These are phyloP conservation scores for Teratosphaeriaceae sp. DNA, from an alignment of 2,329 filamentous ascomycete species.

Conservation along the genomic window DNA sequence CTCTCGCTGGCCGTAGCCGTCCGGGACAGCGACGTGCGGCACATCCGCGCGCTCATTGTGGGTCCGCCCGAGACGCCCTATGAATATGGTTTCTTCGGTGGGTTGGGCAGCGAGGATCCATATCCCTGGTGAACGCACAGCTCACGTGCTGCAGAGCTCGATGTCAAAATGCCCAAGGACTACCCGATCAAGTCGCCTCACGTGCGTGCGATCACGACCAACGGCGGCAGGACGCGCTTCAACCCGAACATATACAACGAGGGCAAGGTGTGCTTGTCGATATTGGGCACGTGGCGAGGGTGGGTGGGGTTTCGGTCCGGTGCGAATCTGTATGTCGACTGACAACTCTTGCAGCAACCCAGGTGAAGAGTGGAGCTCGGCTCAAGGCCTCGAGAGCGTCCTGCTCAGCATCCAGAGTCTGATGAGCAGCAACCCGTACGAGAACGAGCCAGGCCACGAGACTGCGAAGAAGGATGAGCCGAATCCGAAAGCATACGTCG, in stretches of 20 bases:
- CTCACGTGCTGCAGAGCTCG: conserved; percentile 39
- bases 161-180: conserved; percentile 48
- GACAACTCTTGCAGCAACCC: conserved; percentile 54
- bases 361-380: conserved; percentile 93
- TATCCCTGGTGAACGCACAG: background rate
- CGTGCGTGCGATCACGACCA: conserved; percentile 72
- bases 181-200: conserved; percentile 65
- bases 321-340: background rate
- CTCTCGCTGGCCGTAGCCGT: conserved; percentile 84
- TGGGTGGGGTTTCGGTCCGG: background rate
- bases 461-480: conserved; percentile 38
- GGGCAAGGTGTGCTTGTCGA: conserved; percentile 84
- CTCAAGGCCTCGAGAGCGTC: conserved; percentile 90
- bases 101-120: too few relatives aligned
- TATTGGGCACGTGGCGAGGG: conserved; percentile 69
- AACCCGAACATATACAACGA: conserved; percentile 93
- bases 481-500: conserved; percentile 22
- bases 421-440: conserved; percentile 86
- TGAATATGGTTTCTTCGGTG: conserved; percentile 86
- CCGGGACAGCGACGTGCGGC: conserved; percentile 79
- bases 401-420: conserved; percentile 93
- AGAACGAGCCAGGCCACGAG: conserved; percentile 90
- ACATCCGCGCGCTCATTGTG: conserved; percentile 80
- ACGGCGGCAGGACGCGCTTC: conserved; percentile 80
- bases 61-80: conserved; percentile 75